Conservation (phyloP, 139 green algal genomes). For the Protoeuglena noctilucae region DNA sequence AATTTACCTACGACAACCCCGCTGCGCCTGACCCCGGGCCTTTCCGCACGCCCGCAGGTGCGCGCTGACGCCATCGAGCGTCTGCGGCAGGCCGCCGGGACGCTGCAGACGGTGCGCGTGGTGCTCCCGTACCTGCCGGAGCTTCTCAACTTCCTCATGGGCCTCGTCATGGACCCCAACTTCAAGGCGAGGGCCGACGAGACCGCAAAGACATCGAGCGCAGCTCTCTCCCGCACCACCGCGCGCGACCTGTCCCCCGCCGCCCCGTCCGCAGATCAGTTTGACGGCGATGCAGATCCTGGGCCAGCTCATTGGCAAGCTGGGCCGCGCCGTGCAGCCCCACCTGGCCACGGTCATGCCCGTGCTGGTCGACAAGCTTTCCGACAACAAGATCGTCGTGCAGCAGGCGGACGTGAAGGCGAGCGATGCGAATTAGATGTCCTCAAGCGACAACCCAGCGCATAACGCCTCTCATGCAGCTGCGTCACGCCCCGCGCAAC, state of each 20-base stretch:
- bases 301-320: constrained; percentile 28
- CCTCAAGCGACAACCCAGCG: no score
- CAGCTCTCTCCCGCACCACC: no score
- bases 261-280: no score
- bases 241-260: no score
- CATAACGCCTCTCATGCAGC: no score
- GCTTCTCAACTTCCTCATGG: constrained; percentile 44
- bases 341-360: constrained; percentile 24
- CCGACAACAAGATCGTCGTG: constrained; percentile 32
- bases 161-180: constrained; percentile 53
- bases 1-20: no score
- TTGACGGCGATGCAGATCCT: constrained; percentile 50
- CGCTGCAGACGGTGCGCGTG: constrained; percentile 14
- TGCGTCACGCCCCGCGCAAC: no score
- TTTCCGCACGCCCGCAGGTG: constrained; percentile 11
- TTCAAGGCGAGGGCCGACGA: no score
- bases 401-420: constrained; percentile 19
- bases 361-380: constrained; percentile 28
- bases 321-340: constrained; percentile 27
- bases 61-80: constrained; percentile 33
- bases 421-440: no score
- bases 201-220: no score
- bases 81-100: constrained; percentile 31
- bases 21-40: no score
- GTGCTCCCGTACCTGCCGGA: constrained; percentile 29